Conservation (phyloP, 176 grass and related monocot genomes). For the bread wheat (Triticum aestivum) region IWGSC_CS_RefSeq_v2.1 NC_057796.1:492566365-492566864, state of each 20-base stretch:
- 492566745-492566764: background rate
- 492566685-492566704: no score
- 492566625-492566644: no score
- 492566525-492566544: conserved; percentile 18
- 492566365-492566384: conserved; percentile 34
- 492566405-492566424: conserved; percentile 22
- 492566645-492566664: no score
- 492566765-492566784: background rate
- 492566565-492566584: background rate
- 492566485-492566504: background rate
- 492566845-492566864: conserved; percentile 73
- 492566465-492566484: background rate
- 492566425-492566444: background rate
- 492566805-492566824: conserved; percentile 15
- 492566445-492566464: background rate
- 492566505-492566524: background rate
- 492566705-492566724: no score
- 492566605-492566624: no score
- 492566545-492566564: conserved; percentile 56
- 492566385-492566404: conserved; percentile 46
- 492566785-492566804: background rate
- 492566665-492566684: no score
- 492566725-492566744: background rate
- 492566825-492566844: conserved; percentile 78
- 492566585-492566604: no score